Evolutionary conservation across 1,284 basidiomycete genomes (phyloP).

Genomic region (Moesziomyces sp.): DNA sequence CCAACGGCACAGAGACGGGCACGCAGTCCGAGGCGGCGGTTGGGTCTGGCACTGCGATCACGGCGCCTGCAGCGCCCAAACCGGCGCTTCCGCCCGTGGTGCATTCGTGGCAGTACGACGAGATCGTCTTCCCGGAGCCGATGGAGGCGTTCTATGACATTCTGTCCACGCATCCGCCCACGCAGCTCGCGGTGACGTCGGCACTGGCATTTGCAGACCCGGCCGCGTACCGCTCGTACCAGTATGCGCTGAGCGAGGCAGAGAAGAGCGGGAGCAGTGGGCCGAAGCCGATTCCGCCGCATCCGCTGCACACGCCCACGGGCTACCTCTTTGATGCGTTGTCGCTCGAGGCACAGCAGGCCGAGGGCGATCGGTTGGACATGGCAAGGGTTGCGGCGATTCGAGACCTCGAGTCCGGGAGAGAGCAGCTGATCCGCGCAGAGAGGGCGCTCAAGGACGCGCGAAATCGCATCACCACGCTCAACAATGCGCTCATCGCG

Average conservation of each 20-base stretch:
- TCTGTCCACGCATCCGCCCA: conserved; percentile 84
- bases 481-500: conserved; percentile 18
- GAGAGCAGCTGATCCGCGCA: conserved; percentile 61
- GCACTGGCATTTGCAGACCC: conserved; percentile 60
- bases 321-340: conserved; percentile 72
- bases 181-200: conserved; percentile 70
- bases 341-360: conserved; percentile 81
- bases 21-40: not conserved
- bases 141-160: conserved; percentile 87
- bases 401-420: conserved; percentile 64
- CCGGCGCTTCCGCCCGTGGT: conserved; percentile 61
- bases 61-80: conserved; percentile 14
- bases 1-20: conserved; percentile 7
- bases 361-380: conserved; percentile 81
- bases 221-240: conserved; percentile 48
- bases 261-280: conserved; percentile 3
- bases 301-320: conserved; percentile 62
- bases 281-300: conserved; percentile 37
- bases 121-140: conserved; percentile 95
- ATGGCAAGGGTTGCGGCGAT: conserved; percentile 77
- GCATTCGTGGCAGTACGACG: conserved; percentile 99
- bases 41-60: not conserved
- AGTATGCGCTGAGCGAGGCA: conserved; percentile 18
- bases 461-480: conserved; percentile 13
- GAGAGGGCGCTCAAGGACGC: conserved; percentile 64